phyloP scores from a whole-genome alignment of 202 grass and related monocot genomes.

The Carex sylvatica region DNA sequence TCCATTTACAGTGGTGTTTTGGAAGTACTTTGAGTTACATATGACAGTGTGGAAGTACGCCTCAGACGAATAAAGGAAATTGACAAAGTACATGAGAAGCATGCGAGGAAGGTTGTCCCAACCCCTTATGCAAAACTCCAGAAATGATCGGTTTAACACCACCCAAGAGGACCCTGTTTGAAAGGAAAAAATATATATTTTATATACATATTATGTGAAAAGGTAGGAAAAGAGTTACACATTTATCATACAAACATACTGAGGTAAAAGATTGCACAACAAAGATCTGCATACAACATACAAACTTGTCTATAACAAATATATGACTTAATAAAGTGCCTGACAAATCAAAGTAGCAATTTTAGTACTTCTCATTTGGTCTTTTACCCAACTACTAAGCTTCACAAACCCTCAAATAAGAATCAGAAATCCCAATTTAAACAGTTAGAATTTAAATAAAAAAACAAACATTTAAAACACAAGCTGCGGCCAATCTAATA shows the following conservation, averaged over 20 bases:
- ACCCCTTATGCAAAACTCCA: constrained; percentile 67
- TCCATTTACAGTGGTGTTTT: constrained; percentile 69
- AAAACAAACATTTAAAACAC: background rate
- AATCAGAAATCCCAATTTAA: background rate
- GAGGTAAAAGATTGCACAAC: background rate
- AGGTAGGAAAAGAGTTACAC: background rate
- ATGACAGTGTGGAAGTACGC: constrained; percentile 83
- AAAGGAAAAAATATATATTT: background rate
- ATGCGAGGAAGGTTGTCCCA: constrained; percentile 87
- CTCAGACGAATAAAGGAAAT: constrained; percentile 73
- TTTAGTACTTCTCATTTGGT: background rate
- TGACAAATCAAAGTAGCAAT: background rate
- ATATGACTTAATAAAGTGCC: background rate
- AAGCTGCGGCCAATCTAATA: background rate
- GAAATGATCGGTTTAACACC: constrained; percentile 56
- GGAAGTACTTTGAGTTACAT: constrained; percentile 80
- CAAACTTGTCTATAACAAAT: background rate
- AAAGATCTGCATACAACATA: background rate
- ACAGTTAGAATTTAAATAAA: background rate
- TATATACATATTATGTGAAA: background rate
- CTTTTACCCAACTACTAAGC: background rate
- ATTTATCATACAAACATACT: background rate
- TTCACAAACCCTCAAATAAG: background rate
- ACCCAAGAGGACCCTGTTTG: constrained; percentile 68
- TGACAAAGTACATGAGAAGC: constrained; percentile 79